Evolutionary conservation across 2,329 filamentous ascomycete species (phyloP).

Genomic region (Alternaria panax): DNA sequence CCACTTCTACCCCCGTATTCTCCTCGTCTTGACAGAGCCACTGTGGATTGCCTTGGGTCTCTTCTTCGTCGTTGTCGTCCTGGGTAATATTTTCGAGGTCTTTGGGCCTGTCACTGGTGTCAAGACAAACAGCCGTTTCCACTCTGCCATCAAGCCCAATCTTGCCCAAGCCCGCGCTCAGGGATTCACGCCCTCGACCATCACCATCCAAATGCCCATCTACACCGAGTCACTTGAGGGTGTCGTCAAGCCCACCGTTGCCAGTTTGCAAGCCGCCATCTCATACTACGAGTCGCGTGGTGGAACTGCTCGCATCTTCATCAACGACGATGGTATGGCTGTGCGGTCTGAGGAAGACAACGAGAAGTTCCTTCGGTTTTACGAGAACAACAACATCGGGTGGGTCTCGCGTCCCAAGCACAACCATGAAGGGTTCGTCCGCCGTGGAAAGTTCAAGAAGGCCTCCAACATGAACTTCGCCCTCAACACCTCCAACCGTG

Average conservation of each 20-base stretch:
- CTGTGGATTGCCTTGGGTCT: conserved; percentile 63
- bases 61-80: conserved; percentile 26
- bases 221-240: conserved; percentile 81
- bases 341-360: conserved; percentile 59
- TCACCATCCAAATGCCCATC: conserved; percentile 80
- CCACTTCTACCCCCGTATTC: conserved; percentile 60
- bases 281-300: conserved; percentile 60
- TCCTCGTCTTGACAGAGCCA: conserved; percentile 57
- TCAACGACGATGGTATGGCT: conserved; percentile 73
- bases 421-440: conserved; percentile 35
- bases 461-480: conserved; percentile 78
- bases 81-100: conserved; percentile 58
- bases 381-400: conserved; percentile 58
- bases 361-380: conserved; percentile 53
- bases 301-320: conserved; percentile 70
- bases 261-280: conserved; percentile 73
- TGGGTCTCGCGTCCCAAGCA: conserved; percentile 57
- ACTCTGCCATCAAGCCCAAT: conserved; percentile 65
- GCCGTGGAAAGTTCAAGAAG: conserved; percentile 42
- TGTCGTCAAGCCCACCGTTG: conserved; percentile 78
- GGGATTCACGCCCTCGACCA: conserved; percentile 67
- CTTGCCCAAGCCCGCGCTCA: conserved; percentile 60
- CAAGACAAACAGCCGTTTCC: conserved; percentile 78
- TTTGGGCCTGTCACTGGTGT: conserved; percentile 78
- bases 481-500: conserved; percentile 65